Evolutionary conservation across 2,329 filamentous ascomycete genomes (phyloP).

Genomic region (Alternaria ethzedia): DNA sequence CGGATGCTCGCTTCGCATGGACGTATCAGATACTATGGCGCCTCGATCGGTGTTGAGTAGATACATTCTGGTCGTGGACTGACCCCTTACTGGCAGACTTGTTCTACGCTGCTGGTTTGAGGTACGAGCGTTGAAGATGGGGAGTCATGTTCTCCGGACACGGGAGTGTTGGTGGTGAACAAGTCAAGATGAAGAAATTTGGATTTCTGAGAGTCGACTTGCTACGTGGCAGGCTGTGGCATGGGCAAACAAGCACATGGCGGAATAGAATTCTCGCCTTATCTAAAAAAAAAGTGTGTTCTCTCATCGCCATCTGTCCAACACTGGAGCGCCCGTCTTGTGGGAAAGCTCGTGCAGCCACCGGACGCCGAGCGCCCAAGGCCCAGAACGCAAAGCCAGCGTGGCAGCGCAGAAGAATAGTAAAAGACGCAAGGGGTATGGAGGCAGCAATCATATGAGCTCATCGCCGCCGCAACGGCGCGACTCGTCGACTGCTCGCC

Average conservation of each 20-base stretch:
- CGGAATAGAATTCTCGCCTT: not conserved
- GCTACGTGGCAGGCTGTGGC: not conserved
- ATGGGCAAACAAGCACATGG: not conserved
- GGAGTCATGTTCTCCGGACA: not conserved
- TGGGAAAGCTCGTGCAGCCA: not conserved
- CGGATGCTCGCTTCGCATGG: not conserved
- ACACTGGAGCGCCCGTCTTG: conserved; percentile 1
- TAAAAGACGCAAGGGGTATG: conserved; percentile 9
- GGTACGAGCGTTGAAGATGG: not conserved
- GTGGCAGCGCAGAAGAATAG: not conserved
- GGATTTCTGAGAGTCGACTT: not conserved
- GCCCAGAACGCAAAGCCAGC: not conserved
- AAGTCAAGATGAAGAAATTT: not conserved
- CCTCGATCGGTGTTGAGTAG: not conserved
- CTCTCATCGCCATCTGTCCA: not conserved
- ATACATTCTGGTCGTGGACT: not conserved
- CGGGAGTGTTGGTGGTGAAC: not conserved
- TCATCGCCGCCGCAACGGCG: conserved; percentile 80
- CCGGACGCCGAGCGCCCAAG: conserved; percentile 8
- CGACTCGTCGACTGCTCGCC: conserved; percentile 78
- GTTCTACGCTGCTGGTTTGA: not conserved
- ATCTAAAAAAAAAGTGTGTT: not conserved
- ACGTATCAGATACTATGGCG: not conserved
- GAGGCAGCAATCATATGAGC: conserved; percentile 59
- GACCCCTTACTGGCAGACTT: not conserved